Percentiles rank a stretch among this genome's conserved stretches.
Conservation (phyloP, 345 rosid genomes). For the Populus davidiana region DNA sequence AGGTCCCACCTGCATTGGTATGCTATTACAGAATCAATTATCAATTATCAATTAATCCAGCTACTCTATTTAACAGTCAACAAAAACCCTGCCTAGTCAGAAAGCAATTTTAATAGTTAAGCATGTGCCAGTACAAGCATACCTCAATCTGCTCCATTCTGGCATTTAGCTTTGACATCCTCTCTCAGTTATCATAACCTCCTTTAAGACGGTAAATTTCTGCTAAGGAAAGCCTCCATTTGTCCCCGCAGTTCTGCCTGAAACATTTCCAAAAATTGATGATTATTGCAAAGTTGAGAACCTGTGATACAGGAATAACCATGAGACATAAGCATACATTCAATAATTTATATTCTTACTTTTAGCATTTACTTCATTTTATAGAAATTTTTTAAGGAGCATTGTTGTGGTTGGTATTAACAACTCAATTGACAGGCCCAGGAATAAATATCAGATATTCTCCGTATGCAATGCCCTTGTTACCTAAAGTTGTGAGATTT, state of each 20-base stretch:
- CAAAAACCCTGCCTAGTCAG: conserved; percentile 3
- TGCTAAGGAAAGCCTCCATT: conserved; percentile 60
- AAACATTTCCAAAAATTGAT: conserved; percentile 6
- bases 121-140: conserved; percentile 4
- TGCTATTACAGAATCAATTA: conserved; percentile 33
- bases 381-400: background rate
- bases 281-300: background rate
- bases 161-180: conserved; percentile 61
- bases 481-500: background rate
- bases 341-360: background rate
- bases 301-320: background rate
- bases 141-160: conserved; percentile 69
- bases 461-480: background rate
- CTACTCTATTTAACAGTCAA: conserved; percentile 4
- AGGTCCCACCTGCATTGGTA: conserved; percentile 48
- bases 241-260: conserved; percentile 64
- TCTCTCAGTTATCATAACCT: conserved; percentile 54
- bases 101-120: background rate
- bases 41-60: conserved; percentile 28
- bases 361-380: background rate
- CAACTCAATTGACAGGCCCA: background rate
- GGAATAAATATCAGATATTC: background rate
- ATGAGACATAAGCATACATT: background rate
- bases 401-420: background rate
- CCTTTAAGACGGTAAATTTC: conserved; percentile 64